Evolutionary conservation across 345 rosid species (phyloP).

Genomic region (Citropsis articulata): DNA sequence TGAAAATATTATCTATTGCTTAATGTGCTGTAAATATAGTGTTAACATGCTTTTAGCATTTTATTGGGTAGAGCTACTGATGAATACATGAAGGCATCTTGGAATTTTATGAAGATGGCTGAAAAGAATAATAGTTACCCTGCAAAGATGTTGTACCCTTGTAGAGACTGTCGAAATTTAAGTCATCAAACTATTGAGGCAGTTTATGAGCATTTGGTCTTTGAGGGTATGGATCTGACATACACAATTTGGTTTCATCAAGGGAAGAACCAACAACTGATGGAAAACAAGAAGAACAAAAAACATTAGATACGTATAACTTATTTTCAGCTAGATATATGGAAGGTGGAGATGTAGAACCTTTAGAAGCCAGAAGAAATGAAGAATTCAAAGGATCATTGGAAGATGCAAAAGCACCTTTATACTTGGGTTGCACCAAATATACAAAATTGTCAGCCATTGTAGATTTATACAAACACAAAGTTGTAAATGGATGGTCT

Average conservation of each 20-base stretch:
- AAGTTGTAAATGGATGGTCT: too few relatives aligned
- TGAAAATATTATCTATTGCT: too few relatives aligned
- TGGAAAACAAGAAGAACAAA: neutral
- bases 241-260: neutral
- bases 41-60: neutral
- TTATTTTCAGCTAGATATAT: neutral
- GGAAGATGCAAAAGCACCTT: neutral
- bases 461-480: too few relatives aligned
- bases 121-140: neutral
- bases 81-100: neutral
- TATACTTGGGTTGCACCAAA: neutral
- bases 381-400: neutral
- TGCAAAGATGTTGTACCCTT: neutral
- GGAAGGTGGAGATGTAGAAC: neutral
- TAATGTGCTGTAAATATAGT: too few relatives aligned
- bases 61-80: neutral
- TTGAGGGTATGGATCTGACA: neutral
- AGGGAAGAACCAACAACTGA: neutral
- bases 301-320: neutral
- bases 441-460: too few relatives aligned
- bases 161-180: neutral
- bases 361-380: neutral
- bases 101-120: neutral
- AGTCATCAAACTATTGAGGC: neutral
- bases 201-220: too few relatives aligned